Evolutionary conservation across 202 grass and related monocot genomes (phyloP).

Genomic region (Schoenoplectus triqueter): DNA sequence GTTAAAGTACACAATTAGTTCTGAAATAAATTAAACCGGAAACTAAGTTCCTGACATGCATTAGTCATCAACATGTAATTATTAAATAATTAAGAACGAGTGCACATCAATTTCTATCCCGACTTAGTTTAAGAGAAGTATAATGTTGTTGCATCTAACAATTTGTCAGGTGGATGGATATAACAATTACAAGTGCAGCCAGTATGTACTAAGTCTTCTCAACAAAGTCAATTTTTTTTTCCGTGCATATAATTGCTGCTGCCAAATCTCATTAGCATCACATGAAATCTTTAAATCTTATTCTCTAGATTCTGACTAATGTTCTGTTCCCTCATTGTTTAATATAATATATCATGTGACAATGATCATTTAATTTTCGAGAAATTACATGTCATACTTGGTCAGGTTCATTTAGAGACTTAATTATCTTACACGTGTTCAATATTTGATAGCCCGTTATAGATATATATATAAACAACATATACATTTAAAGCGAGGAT

Average conservation of each 20-base stretch:
- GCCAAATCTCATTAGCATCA: conserved; percentile 35
- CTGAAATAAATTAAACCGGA: background rate
- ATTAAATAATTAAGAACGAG: background rate
- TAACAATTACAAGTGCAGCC: conserved; percentile 14
- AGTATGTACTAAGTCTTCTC: conserved; percentile 4
- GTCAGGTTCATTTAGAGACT: background rate
- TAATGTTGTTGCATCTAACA: background rate
- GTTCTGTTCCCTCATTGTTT: background rate
- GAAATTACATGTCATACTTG: background rate
- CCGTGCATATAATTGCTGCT: conserved; percentile 5
- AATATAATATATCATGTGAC: background rate
- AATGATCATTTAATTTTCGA: background rate
- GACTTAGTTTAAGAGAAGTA: conserved; percentile 28
- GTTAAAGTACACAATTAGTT: background rate
- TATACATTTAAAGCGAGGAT: background rate
- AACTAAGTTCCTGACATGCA: background rate
- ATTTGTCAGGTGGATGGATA: conserved; percentile 11
- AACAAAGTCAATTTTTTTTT: conserved; percentile 13
- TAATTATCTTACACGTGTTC: no score
- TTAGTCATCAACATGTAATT: background rate
- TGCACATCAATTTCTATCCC: conserved; percentile 1
- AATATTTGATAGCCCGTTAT: no score
- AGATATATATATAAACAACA: background rate
- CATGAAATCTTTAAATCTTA: conserved; percentile 24
- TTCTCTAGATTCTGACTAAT: background rate